phyloP scores from a whole-genome alignment of 2,329 filamentous ascomycete species.

The Aureobasidium sp. region DNA sequence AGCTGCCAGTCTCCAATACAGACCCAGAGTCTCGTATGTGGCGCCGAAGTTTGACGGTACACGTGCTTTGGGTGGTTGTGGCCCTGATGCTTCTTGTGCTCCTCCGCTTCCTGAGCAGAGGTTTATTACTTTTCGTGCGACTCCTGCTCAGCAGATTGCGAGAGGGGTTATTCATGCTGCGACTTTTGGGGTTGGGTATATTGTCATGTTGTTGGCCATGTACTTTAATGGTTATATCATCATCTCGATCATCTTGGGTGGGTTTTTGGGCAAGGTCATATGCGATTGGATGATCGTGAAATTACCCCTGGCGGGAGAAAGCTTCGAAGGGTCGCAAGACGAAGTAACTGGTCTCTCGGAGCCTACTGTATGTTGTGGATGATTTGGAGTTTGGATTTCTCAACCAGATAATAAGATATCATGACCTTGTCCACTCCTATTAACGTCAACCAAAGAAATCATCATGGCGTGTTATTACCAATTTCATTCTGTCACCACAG shows the following conservation, averaged over 20 bases:
- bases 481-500: background rate
- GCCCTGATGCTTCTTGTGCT: slow-evolving; percentile 11
- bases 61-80: background rate
- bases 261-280: slow-evolving; percentile 63
- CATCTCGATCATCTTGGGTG: slow-evolving; percentile 72
- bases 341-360: background rate
- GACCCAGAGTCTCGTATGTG: background rate
- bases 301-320: background rate
- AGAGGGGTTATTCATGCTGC: slow-evolving; percentile 61
- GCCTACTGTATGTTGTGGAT: slow-evolving; percentile 11
- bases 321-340: background rate
- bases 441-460: background rate
- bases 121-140: slow-evolving; percentile 32
- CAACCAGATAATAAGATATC: background rate
- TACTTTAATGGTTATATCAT: slow-evolving; percentile 67
- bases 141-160: background rate
- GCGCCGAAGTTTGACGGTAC: background rate
- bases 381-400: background rate
- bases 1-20: background rate
- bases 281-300: slow-evolving; percentile 53
- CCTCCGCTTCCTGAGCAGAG: slow-evolving; percentile 59
- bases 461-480: background rate
- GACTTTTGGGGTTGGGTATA: slow-evolving; percentile 69
- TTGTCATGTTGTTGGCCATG: slow-evolving; percentile 68
- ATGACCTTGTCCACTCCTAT: background rate